Evolutionary conservation across 2,329 filamentous ascomycete genomes (phyloP).

Genomic region (Coccinonectria pachysandricola): DNA sequence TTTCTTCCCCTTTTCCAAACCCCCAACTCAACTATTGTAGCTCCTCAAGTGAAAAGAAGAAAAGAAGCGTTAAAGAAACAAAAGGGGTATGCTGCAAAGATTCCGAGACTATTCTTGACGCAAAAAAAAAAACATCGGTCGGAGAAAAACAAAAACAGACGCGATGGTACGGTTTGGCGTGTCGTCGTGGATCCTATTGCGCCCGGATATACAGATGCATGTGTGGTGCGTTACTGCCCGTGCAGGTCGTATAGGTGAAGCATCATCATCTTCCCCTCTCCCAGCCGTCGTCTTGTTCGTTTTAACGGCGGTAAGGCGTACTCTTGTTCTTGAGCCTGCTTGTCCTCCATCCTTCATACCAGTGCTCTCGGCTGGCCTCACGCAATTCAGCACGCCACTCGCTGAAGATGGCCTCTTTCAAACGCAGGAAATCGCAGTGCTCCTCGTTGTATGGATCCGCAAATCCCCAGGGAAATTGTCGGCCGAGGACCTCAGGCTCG

Average conservation of each 20-base stretch:
- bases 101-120: constrained; percentile 19
- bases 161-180: constrained; percentile 10
- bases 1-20: constrained; percentile 11
- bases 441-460: constrained; percentile 84
- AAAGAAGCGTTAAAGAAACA: constrained; percentile 7
- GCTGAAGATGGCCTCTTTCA: constrained; percentile 85
- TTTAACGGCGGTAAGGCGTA: constrained; percentile 25
- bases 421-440: constrained; percentile 86
- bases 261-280: no score
- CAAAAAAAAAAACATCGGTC: constrained; percentile 10
- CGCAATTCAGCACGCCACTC: constrained; percentile 90
- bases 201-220: constrained; percentile 2
- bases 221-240: no score
- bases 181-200: constrained; percentile 9
- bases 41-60: constrained; percentile 8
- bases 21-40: constrained; percentile 12
- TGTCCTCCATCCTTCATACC: constrained; percentile 94
- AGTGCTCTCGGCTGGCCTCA: constrained; percentile 80
- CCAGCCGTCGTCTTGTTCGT: no score
- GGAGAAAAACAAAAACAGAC: constrained; percentile 12
- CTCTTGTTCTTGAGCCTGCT: constrained; percentile 50
- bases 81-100: constrained; percentile 27
- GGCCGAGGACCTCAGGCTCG: constrained; percentile 67
- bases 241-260: no score
- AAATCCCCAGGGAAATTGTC: constrained; percentile 93